phyloP scores from a whole-genome alignment of 2,329 filamentous ascomycete genomes.

The Aspergillus sp. region DNA sequence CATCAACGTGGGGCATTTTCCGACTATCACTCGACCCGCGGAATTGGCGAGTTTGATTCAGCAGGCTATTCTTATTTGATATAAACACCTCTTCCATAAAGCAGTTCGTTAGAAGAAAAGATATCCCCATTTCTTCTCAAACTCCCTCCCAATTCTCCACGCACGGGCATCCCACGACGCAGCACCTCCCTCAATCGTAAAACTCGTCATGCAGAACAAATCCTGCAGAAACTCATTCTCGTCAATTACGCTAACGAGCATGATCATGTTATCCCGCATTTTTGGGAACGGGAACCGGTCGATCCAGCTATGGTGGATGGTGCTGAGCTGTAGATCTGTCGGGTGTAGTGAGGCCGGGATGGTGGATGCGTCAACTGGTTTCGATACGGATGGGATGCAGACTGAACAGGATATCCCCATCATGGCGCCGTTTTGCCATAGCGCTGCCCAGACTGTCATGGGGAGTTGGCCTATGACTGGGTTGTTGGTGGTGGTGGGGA shows the following conservation, averaged over 20 bases:
- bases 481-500: not conserved
- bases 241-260: not conserved
- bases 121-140: constrained; percentile 38
- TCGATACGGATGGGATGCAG: not conserved
- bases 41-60: too few relatives aligned
- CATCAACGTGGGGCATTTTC: too few relatives aligned
- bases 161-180: constrained; percentile 34
- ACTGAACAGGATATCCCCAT: not conserved
- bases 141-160: constrained; percentile 42
- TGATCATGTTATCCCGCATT: constrained; percentile 3
- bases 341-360: not conserved
- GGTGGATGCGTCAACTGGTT: not conserved
- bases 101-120: too few relatives aligned
- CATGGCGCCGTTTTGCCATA: constrained; percentile 2
- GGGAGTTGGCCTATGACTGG: not conserved
- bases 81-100: too few relatives aligned
- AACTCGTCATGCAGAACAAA: constrained; percentile 6
- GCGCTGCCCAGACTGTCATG: constrained; percentile 1
- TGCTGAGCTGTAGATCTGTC: not conserved
- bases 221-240: constrained; percentile 5
- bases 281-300: constrained; percentile 4
- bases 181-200: constrained; percentile 42
- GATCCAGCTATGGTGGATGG: constrained; percentile 3
- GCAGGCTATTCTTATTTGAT: too few relatives aligned
- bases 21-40: too few relatives aligned